phyloP scores from a whole-genome alignment of 2,329 filamentous ascomycete species.

The Gremmenia infestans region DNA sequence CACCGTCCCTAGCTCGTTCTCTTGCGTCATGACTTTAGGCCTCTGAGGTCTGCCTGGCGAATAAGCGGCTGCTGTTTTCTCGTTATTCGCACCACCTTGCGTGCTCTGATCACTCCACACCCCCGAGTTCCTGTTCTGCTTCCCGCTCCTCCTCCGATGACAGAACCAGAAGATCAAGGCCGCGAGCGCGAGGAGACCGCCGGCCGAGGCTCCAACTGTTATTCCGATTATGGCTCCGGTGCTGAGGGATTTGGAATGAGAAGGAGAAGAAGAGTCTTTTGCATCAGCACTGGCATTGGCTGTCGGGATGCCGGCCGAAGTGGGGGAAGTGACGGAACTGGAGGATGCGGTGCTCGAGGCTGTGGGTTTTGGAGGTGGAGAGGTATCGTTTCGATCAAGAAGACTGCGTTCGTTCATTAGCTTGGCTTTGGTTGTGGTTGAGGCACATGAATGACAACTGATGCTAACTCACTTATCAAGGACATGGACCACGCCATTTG shows the following conservation, averaged over 20 bases:
- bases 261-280: not conserved
- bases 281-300: not conserved
- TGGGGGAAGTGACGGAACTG: not conserved
- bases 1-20: not conserved
- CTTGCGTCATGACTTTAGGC: not conserved
- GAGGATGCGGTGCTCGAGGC: not conserved
- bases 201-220: not conserved
- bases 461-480: slow-evolving; percentile 47
- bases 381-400: slow-evolving; percentile 8
- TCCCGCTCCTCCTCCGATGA: not conserved
- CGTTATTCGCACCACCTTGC: not conserved
- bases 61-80: not conserved
- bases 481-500: slow-evolving; percentile 54
- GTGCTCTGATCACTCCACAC: not conserved
- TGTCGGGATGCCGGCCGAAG: not conserved
- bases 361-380: slow-evolving; percentile 1
- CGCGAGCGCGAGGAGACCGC: not conserved
- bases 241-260: not conserved
- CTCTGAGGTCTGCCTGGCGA: not conserved
- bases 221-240: not conserved
- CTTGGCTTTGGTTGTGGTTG: not conserved
- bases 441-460: not conserved
- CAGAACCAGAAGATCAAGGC: not conserved
- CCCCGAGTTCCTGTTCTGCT: not conserved
- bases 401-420: slow-evolving; percentile 1